Base-by-base conservation (phyloP, 352 stramenopile genomes). In the Pythium volutum region DNA sequence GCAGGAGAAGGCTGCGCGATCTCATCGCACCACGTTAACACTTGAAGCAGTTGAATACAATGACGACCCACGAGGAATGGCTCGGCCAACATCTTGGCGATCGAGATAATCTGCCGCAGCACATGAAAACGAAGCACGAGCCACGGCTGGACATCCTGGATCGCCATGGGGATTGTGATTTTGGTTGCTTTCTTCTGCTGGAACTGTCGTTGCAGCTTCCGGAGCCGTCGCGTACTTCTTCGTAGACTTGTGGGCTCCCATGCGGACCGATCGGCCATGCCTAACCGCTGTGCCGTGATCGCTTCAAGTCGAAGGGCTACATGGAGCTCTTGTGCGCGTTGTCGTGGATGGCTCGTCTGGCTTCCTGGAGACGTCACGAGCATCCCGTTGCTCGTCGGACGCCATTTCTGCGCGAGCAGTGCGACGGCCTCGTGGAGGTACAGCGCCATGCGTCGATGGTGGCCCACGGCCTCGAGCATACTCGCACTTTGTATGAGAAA, bases 101-200 rank as follows among this genome's bases (percentile, higher is more conserved):
- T 70, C 2, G 70, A 76, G 42, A 93, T 51, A 9, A 93, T 76
- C 62, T 95, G 86, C 7, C 86, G 78, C 31, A 95, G 67, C 0
- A 92, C 79, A 49, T 93, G 81, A 41, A 95, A 88, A 15, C 82
- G 78, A 33, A 93, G 69, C 34, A 78, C 65, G 29, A 92, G 70
- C 86, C 86, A 95, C 36, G 73, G 73, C 54, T 84, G 70, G 1
- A 62, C 54, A 16, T 60, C 62, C 12, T 43, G 48, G 2, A 48
- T 38, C 2, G 51, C 41, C 41, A 55, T 64, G 23, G 39, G 57
- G 16, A 67, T 46, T 22, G 69, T 56, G 23, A 66, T 49, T 36
- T 58, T 61, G 10, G 31, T 15, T 3, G 27, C 6, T 34, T 59
- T 62, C 50, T 52, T 52, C 4, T 42, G 55, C 3, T 48, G 31